Conservation (phyloP, 2,329 filamentous ascomycete species). For the Coniochaeta sp. region DNA sequence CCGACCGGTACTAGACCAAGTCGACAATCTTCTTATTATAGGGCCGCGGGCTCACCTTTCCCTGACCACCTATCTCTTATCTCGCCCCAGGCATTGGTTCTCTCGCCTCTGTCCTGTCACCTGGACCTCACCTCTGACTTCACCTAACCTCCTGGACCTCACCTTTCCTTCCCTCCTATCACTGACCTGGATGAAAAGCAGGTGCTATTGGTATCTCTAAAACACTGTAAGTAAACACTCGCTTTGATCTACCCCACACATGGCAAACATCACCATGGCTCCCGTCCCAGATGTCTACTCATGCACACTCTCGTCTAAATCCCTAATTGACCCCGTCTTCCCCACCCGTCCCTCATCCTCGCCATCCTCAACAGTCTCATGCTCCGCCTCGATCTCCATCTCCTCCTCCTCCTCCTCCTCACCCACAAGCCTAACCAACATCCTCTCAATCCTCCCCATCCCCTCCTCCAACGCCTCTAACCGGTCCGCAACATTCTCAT, state of each 20-base stretch:
- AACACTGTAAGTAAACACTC: background rate
- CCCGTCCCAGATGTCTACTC: background rate
- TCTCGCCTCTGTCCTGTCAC: no score
- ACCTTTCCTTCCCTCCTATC: no score
- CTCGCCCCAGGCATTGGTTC: no score
- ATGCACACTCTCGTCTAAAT: constrained; percentile 1
- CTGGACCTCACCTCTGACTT: no score
- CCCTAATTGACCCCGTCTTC: background rate
- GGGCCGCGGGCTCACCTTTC: no score
- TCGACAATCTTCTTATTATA: no score
- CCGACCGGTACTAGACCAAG: no score
- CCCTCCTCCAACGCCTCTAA: constrained; percentile 44
- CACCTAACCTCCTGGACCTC: no score
- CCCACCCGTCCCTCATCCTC: constrained; percentile 9
- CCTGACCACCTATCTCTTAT: no score
- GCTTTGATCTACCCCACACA: background rate
- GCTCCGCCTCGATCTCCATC: constrained; percentile 6
- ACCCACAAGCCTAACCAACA: constrained; percentile 19
- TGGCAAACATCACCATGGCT: background rate
- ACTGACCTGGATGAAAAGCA: no score
- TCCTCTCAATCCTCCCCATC: constrained; percentile 28
- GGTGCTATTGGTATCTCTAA: background rate
- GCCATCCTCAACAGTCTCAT: constrained; percentile 9
- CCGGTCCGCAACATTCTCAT: constrained; percentile 34
- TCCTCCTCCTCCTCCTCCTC: constrained; percentile 2